Percentiles rank a stretch among this genome's conserved stretches.
These are phyloP conservation scores for Heterobasidion parviporum DNA, from an alignment of 1,284 basidiomycete genomes.

Conservation along the genomic window DNA sequence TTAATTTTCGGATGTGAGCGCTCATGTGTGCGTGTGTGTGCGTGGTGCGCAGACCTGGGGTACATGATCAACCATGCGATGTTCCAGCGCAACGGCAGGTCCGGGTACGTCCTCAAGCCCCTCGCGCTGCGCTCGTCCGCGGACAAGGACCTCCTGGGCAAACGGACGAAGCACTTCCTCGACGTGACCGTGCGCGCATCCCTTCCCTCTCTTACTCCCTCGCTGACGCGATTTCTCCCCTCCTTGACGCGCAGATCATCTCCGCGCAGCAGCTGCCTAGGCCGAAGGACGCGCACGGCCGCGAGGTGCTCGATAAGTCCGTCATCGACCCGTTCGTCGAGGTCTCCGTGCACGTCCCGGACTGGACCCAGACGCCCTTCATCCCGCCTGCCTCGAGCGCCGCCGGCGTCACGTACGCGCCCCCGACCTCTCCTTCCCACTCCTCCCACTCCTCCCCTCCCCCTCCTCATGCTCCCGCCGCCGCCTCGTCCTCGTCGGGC, in stretches of 20 bases:
- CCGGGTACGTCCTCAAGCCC: constrained; percentile 92
- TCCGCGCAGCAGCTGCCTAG: constrained; percentile 92
- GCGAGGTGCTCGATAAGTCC: constrained; percentile 52
- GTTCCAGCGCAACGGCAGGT: constrained; percentile 82
- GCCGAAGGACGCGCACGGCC: constrained; percentile 56
- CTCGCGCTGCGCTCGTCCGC: constrained; percentile 55
- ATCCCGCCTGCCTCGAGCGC: background rate
- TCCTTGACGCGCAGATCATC: constrained; percentile 47
- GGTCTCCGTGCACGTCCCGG: constrained; percentile 69
- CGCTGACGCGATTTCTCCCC: background rate
- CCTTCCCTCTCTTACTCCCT: background rate
- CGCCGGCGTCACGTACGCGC: background rate
- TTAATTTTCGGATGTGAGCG: background rate
- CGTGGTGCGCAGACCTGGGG: constrained; percentile 53
- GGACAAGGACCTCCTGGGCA: constrained; percentile 50
- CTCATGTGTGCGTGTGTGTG: background rate
- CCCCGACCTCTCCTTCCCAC: constrained; percentile 10
- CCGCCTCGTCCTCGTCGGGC: constrained; percentile 12
- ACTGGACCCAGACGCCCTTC: constrained; percentile 45
- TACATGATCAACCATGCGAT: constrained; percentile 91
- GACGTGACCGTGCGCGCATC: constrained; percentile 46
- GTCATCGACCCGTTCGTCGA: constrained; percentile 74
- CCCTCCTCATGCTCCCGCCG: constrained; percentile 14
- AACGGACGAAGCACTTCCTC: constrained; percentile 52
- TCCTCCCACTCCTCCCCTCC: constrained; percentile 6